Evolutionary conservation across 306 rosid species (phyloP).

Genomic region (Carpinus viminea): DNA sequence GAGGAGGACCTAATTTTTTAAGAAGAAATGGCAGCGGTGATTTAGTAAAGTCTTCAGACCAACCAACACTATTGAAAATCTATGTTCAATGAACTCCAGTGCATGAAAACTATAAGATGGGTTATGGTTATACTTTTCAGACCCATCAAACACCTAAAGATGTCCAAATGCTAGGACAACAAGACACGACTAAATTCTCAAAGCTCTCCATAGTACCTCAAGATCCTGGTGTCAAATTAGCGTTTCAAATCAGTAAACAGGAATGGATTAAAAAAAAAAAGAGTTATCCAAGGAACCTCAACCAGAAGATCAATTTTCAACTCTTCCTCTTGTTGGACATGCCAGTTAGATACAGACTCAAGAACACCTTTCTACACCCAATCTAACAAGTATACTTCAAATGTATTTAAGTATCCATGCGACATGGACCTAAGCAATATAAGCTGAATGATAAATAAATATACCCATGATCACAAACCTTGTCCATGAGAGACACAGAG

Average conservation of each 20-base stretch:
- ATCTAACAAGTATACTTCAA: background rate
- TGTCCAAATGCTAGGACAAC: background rate
- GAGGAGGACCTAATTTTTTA: background rate
- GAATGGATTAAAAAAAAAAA: background rate
- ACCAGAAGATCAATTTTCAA: background rate
- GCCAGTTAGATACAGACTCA: background rate
- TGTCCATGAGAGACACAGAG: conserved; percentile 84
- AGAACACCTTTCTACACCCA: background rate
- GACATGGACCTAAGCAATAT: background rate
- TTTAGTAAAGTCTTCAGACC: background rate
- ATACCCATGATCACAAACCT: conserved; percentile 53
- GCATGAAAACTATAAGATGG: background rate
- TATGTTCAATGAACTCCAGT: background rate
- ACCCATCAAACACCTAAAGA: background rate
- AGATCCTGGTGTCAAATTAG: background rate
- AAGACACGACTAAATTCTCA: background rate
- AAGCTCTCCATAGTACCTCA: background rate
- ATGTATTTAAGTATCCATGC: conserved; percentile 6
- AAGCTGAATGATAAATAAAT: background rate
- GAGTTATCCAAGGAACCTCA: background rate
- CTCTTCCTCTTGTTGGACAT: background rate
- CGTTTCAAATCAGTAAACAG: background rate
- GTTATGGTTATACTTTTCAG: background rate
- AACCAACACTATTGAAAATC: background rate
- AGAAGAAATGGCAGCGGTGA: background rate